These are phyloP conservation scores for Sphaerulina vaccinii DNA, from an alignment of 2,329 filamentous ascomycete genomes.

Conservation along the genomic window DNA sequence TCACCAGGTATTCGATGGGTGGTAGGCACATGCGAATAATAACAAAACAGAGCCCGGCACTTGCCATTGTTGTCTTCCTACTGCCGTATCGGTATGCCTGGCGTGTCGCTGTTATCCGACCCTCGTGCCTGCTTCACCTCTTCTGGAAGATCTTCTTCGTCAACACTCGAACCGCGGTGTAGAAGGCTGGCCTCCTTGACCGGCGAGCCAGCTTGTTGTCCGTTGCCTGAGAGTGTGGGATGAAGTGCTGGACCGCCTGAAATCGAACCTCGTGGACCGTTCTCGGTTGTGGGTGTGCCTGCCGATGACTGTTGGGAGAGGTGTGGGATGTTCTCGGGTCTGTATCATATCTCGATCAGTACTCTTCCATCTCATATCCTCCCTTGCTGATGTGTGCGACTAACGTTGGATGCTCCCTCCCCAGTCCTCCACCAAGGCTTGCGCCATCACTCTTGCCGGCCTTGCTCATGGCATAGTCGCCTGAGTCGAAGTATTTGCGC, in stretches of 20 bases:
- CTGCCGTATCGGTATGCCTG: constrained; percentile 7
- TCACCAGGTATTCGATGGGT: too few relatives aligned
- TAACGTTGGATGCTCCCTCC: constrained; percentile 80
- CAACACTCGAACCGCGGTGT: constrained; percentile 74
- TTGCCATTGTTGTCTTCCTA: too few relatives aligned
- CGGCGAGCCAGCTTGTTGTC: constrained; percentile 69
- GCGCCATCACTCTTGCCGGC: constrained; percentile 95
- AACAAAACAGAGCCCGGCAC: too few relatives aligned
- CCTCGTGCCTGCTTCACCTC: constrained; percentile 1
- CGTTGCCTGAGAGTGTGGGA: constrained; percentile 45
- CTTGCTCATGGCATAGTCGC: constrained; percentile 92
- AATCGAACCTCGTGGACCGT: constrained; percentile 25
- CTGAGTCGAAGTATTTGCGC: constrained; percentile 96
- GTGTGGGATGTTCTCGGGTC: constrained; percentile 42
- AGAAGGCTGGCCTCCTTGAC: constrained; percentile 89
- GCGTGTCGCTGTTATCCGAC: background rate
- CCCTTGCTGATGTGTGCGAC: constrained; percentile 37
- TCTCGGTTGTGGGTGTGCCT: constrained; percentile 19
- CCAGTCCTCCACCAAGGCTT: constrained; percentile 73
- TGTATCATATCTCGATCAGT: constrained; percentile 17
- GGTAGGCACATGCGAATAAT: too few relatives aligned
- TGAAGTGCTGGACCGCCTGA: constrained; percentile 30
- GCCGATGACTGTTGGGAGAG: constrained; percentile 33
- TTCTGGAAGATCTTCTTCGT: constrained; percentile 51
- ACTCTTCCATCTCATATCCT: background rate